Base-by-base conservation (phyloP, 2,329 filamentous ascomycete species). In the Ophiostoma ulmi region DNA sequence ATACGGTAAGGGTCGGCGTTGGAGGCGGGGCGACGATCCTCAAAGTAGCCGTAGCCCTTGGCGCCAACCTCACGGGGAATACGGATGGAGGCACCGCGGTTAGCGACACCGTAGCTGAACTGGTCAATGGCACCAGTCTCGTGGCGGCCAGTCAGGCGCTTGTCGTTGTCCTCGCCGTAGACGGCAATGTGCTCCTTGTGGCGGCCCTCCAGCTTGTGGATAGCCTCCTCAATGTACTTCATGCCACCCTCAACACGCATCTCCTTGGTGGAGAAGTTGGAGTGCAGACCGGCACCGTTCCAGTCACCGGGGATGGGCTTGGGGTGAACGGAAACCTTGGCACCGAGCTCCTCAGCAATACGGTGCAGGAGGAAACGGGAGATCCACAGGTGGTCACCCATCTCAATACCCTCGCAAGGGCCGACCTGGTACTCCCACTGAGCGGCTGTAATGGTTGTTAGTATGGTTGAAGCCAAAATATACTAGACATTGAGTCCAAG, bases 371-470 rank as follows among this genome's bases (percentile, higher is more conserved):
- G 86, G 88, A 93, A 96, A 75, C 92, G 91, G 75, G 92, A 91
- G 78, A 97, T 86, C 95, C 94, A 98, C 77, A 99, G 92, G 79
- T 98, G 90, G 81, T 99, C 95, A 81, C 95, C 95, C 86, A 98
- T 75, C 71, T 74, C 74, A 22, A 75, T 75, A 63, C 74, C 73
- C n/a, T 70, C 65, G 72, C 74, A 75, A 6, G 73, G 73, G 55
- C 73, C 74, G 38, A 75, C 75, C 71, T 75, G 75, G 73, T 75
- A 75, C 72, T 75, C 74, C 74, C 74, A 75, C 71, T 75, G 74
- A 31, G 74, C 73, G 13, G 74, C 72, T 73, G 68, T 10, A 14
- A 5, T 26, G 14, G 36, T 14, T 17, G 20, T 41, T 39, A 67
- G 68, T 58, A 58, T 26, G 22, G n/a, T 41, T 39, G 38, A 6